Evolutionary conservation across 129 eudicot species (phyloP).

Genomic region (Flaveria trinervia): DNA sequence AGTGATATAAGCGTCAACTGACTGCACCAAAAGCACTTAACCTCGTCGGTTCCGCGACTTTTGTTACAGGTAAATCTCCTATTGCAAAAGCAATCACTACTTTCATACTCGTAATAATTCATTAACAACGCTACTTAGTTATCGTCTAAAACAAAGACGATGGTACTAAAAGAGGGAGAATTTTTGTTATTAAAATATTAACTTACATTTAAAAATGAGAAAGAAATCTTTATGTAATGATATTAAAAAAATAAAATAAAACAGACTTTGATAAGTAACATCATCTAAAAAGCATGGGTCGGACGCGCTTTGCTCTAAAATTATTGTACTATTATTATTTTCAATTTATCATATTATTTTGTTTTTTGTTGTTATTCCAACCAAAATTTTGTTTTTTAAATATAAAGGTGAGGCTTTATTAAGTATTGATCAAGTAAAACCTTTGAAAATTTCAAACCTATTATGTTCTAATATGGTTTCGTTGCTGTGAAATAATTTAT

Average conservation of each 20-base stretch:
- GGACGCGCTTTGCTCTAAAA: slow-evolving; percentile 15
- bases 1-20: too few species aligned
- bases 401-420: not conserved
- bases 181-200: not conserved
- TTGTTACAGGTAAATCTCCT: too few species aligned
- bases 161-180: too few species aligned
- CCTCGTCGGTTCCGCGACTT: too few species aligned
- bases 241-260: not conserved
- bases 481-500: too few species aligned
- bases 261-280: not conserved
- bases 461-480: too few species aligned
- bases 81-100: not conserved
- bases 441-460: too few species aligned
- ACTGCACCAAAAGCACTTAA: too few species aligned
- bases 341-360: not conserved
- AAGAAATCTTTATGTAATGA: not conserved
- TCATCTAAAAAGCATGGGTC: not conserved
- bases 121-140: too few species aligned
- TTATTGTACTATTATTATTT: not conserved
- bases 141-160: too few species aligned
- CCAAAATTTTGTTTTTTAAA: not conserved
- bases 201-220: not conserved
- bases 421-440: not conserved
- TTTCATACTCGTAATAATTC: not conserved
- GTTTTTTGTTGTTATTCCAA: not conserved